Conservation (phyloP, 306 rosid genomes). For the Benincasa hispida region DNA sequence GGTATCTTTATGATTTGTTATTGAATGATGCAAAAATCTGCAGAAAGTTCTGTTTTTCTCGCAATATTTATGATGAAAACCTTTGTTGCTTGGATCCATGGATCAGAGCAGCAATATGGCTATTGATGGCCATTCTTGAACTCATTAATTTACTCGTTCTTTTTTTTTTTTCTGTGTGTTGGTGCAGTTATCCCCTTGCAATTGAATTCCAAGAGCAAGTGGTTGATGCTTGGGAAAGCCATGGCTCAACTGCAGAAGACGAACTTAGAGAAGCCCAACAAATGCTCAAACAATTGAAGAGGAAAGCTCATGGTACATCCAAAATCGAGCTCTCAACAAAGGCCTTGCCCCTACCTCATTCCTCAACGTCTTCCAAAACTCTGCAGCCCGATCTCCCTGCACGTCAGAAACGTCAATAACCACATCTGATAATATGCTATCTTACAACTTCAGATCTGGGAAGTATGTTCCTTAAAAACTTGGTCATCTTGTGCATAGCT, state of each 20-base stretch:
- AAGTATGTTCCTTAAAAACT: not conserved
- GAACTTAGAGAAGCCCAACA: constrained; percentile 62
- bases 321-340: constrained; percentile 25
- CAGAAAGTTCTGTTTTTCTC: not conserved
- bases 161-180: constrained; percentile 18
- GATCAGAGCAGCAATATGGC: not conserved
- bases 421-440: not conserved
- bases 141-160: not conserved
- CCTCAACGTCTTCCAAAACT: constrained; percentile 23
- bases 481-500: not conserved
- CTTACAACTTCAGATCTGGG: not conserved
- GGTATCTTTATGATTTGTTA: not conserved
- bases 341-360: constrained; percentile 52
- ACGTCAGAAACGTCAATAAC: constrained; percentile 6
- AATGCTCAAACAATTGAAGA: constrained; percentile 50
- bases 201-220: constrained; percentile 76
- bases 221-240: constrained; percentile 85
- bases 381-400: constrained; percentile 16
- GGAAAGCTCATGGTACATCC: constrained; percentile 36
- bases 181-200: constrained; percentile 65
- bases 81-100: not conserved
- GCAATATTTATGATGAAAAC: not conserved
- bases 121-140: not conserved
- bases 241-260: constrained; percentile 64
- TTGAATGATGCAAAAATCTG: not conserved